phyloP scores from a whole-genome alignment of 805 yeast genomes.

The Candida parachauliodes region DNA sequence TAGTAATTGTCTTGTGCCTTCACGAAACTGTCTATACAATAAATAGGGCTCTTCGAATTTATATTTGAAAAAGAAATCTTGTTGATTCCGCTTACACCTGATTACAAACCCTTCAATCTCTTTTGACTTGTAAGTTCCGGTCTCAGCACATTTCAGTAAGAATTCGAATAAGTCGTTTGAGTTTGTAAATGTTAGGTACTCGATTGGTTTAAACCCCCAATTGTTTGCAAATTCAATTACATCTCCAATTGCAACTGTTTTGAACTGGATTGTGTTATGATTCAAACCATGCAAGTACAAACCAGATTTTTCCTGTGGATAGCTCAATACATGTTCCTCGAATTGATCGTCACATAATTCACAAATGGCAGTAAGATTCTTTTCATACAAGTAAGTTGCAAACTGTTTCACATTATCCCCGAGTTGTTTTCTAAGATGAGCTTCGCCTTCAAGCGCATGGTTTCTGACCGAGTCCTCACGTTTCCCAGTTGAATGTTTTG shows the following conservation, averaged over 20 bases:
- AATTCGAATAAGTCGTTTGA: slow-evolving; percentile 45
- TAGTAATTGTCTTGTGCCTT: slow-evolving; percentile 65
- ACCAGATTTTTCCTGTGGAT: slow-evolving; percentile 65
- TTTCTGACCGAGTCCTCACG: slow-evolving; percentile 50
- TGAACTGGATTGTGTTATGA: slow-evolving; percentile 57
- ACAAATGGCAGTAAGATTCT: slow-evolving; percentile 78
- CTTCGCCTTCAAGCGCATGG: slow-evolving; percentile 75
- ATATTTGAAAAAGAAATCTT: slow-evolving; percentile 80
- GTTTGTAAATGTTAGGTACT: slow-evolving; percentile 38
- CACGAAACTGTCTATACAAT: slow-evolving; percentile 87
- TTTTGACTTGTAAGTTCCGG: slow-evolving; percentile 66
- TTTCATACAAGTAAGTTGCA: slow-evolving; percentile 48
- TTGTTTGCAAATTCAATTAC: slow-evolving; percentile 58
- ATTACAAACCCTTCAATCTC: slow-evolving; percentile 95
- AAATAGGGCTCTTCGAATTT: slow-evolving; percentile 95
- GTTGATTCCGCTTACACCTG: slow-evolving; percentile 46
- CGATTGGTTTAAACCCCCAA: slow-evolving; percentile 71
- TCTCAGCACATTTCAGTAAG: slow-evolving; percentile 52
- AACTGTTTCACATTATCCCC: slow-evolving; percentile 40
- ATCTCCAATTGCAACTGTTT: slow-evolving; percentile 57
- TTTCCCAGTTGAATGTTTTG: slow-evolving; percentile 84
- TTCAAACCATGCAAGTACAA: slow-evolving; percentile 89
- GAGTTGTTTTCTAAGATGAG: slow-evolving; percentile 55
- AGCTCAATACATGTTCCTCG: slow-evolving; percentile 89
- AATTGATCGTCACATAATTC: slow-evolving; percentile 90